Evolutionary conservation across 495 filamentous ascomycete genomes (phyloP).

Genomic region (Thozetella sp.): DNA sequence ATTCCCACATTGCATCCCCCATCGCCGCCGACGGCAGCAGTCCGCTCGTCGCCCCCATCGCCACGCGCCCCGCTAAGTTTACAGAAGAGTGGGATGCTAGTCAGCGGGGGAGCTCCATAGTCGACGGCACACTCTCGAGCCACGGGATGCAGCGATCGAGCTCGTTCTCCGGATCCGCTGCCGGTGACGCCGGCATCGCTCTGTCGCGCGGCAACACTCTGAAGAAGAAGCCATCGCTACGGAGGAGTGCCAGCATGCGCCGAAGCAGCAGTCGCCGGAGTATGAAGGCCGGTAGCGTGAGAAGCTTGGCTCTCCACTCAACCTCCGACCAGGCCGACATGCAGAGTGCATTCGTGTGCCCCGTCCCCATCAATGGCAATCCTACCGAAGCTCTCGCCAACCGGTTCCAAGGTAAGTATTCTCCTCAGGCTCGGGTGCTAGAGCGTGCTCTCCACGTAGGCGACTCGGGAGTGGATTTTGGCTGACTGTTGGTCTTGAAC

Average conservation of each 20-base stretch:
- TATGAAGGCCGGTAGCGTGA: slow-evolving; percentile 79
- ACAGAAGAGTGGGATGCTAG: slow-evolving; percentile 75
- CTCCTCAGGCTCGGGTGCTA: slow-evolving; percentile 1
- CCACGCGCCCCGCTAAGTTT: slow-evolving; percentile 48
- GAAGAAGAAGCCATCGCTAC: slow-evolving; percentile 82
- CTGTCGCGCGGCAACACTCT: slow-evolving; percentile 77
- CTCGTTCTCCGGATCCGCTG: slow-evolving; percentile 46
- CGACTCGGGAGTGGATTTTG: too few relatives aligned
- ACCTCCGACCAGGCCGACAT: slow-evolving; percentile 65
- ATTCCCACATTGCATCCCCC: slow-evolving; percentile 33
- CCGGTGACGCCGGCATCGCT: slow-evolving; percentile 28
- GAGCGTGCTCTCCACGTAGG: slow-evolving; percentile 8
- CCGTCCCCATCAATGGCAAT: slow-evolving; percentile 82
- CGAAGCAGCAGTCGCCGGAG: slow-evolving; percentile 76
- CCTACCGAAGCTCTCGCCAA: slow-evolving; percentile 90
- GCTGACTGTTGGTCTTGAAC: background rate
- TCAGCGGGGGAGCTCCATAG: slow-evolving; percentile 63
- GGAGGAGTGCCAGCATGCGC: slow-evolving; percentile 72
- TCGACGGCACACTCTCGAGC: slow-evolving; percentile 38
- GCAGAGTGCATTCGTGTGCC: slow-evolving; percentile 85
- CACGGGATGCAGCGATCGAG: slow-evolving; percentile 48
- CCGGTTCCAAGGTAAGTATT: slow-evolving; percentile 81
- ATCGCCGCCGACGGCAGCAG: slow-evolving; percentile 22
- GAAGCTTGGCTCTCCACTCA: slow-evolving; percentile 68
- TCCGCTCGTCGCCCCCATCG: slow-evolving; percentile 16